Conservation (phyloP, 2,329 filamentous ascomycete species). For the Trichoderma afroharzianum region DNA sequence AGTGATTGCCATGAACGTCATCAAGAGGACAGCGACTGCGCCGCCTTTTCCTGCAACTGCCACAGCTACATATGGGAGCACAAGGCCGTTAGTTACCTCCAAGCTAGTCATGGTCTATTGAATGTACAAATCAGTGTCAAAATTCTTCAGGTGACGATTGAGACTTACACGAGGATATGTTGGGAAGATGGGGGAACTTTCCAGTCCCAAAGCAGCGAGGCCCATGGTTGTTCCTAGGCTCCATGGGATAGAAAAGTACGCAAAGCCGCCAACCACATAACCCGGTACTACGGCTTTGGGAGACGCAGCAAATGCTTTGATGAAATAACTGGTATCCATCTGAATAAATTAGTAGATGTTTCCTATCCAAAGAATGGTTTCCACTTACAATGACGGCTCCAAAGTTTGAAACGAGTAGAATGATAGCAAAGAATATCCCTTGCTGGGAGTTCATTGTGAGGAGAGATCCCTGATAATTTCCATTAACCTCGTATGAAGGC, state of each 20-base stretch:
- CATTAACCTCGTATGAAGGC: not conserved
- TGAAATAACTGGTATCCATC: slow-evolving; percentile 10
- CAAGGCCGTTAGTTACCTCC: not conserved
- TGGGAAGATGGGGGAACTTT: not conserved
- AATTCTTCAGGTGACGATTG: not conserved
- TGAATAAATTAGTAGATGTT: not conserved
- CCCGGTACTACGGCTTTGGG: not conserved
- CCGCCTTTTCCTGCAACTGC: slow-evolving; percentile 5
- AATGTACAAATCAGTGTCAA: not conserved
- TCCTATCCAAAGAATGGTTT: fast-evolving
- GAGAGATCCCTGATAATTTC: not conserved
- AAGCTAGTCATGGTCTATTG: not conserved
- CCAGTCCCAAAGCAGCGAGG: not conserved
- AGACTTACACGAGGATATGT: not conserved
- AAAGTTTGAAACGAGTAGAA: not conserved
- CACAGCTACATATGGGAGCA: slow-evolving; percentile 6
- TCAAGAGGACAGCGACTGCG: not conserved
- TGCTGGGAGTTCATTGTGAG: slow-evolving; percentile 4
- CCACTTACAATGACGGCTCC: slow-evolving; percentile 1
- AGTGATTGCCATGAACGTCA: slow-evolving; percentile 9
- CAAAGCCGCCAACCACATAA: not conserved
- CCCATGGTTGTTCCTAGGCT: slow-evolving; percentile 6
- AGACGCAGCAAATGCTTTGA: slow-evolving; percentile 3
- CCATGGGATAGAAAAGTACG: slow-evolving; percentile 1
- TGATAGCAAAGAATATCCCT: slow-evolving; percentile 5